A percentile compares a stretch with the other conserved stretches of the same genome.
Conservation (phyloP, 805 yeast species). For the Komagataella phaffii region DNA sequence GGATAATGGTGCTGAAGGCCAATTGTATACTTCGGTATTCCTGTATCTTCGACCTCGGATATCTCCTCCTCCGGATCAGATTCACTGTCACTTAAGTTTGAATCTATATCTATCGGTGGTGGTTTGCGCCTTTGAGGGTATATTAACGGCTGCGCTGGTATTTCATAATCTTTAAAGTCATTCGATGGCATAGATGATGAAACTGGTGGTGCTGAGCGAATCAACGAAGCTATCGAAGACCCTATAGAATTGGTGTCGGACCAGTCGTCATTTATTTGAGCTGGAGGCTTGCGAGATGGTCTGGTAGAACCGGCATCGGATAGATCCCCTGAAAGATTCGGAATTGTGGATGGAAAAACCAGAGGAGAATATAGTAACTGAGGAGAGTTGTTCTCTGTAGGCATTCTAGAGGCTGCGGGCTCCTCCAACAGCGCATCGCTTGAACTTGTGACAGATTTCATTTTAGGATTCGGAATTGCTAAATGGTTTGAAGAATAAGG, state of each 20-base stretch:
- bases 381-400: neutral
- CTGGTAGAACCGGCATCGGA: neutral
- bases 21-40: neutral
- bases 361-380: neutral
- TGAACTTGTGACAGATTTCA: neutral
- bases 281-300: neutral
- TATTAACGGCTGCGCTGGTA: neutral
- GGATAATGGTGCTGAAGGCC: neutral
- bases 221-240: neutral
- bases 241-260: neutral
- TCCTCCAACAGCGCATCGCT: neutral
- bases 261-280: neutral
- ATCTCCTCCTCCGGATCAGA: neutral
- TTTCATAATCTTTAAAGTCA: neutral
- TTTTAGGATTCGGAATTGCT: neutral
- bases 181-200: neutral
- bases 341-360: neutral
- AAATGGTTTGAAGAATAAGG: neutral
- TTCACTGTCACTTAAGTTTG: neutral
- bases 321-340: neutral
- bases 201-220: neutral
- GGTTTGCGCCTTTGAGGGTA: neutral
- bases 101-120: neutral
- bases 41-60: neutral
- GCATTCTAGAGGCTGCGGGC: neutral